phyloP scores from a whole-genome alignment of 2,329 filamentous ascomycete genomes.

The Neofusicoccum sp. region DNA sequence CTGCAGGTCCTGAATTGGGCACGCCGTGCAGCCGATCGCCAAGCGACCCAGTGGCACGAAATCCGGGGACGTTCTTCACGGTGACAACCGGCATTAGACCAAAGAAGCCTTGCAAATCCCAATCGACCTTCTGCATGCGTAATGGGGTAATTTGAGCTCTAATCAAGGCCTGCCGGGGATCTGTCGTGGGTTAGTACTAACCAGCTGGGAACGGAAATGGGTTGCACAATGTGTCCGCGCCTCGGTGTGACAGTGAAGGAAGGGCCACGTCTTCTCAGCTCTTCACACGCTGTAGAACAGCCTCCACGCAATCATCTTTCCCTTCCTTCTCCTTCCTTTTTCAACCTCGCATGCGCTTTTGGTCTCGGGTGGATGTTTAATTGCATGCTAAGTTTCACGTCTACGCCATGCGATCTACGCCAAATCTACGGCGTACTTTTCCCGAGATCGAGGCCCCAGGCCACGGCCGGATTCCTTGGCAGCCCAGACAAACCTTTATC shows the following conservation, averaged over 20 bases:
- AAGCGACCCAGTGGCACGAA: background rate
- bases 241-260: background rate
- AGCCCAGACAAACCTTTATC: background rate
- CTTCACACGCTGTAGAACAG: background rate
- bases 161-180: background rate
- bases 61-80: background rate
- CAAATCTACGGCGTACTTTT: background rate
- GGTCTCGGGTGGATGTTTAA: background rate
- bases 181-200: background rate
- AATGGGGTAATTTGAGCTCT: background rate
- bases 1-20: background rate
- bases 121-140: background rate
- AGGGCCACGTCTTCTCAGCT: constrained; percentile 6
- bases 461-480: background rate
- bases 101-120: background rate
- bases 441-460: background rate
- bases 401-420: no score
- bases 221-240: background rate
- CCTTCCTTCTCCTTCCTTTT: background rate
- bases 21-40: constrained; percentile 6
- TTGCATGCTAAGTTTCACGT: background rate
- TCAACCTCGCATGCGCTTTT: background rate
- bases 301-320: background rate
- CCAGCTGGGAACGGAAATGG: background rate
- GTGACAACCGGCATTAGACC: background rate